Evolutionary conservation across 441 rosid genomes (phyloP).

Genomic region (Breynia disticha): DNA sequence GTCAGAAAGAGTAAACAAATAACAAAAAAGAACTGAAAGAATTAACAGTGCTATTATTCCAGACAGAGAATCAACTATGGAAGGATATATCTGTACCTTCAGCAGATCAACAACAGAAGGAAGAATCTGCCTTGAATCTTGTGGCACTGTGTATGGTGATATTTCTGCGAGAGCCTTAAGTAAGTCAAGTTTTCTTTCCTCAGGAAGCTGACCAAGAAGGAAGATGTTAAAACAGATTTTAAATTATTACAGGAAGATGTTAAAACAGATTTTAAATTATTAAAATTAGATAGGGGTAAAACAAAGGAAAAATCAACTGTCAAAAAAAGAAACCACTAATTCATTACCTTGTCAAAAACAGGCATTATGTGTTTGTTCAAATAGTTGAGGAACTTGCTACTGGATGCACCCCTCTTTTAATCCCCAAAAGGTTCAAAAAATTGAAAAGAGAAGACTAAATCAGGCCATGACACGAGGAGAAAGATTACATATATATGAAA

Average conservation of each 20-base stretch:
- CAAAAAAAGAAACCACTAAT: not conserved
- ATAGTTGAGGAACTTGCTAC: slow-evolving; percentile 81
- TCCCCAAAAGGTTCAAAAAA: slow-evolving; percentile 2
- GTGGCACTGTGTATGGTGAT: slow-evolving; percentile 77
- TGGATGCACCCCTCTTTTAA: slow-evolving; percentile 74
- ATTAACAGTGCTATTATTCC: not conserved
- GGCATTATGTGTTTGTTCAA: slow-evolving; percentile 80
- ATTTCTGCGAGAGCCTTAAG: slow-evolving; percentile 90
- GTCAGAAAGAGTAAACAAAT: not conserved
- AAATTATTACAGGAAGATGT: slow-evolving; percentile 10
- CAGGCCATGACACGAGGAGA: not conserved
- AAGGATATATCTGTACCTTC: slow-evolving; percentile 42
- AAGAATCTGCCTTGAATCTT: slow-evolving; percentile 88
- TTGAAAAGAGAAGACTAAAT: slow-evolving; percentile 7
- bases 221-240: slow-evolving; percentile 11
- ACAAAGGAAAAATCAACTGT: not conserved
- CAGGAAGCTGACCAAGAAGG: slow-evolving; percentile 63
- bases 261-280: slow-evolving; percentile 1
- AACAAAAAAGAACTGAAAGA: not conserved
- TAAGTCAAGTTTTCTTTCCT: slow-evolving; percentile 88
- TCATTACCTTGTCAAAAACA: slow-evolving; percentile 74
- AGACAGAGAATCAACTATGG: not conserved
- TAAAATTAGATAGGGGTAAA: not conserved
- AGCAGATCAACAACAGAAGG: slow-evolving; percentile 77
- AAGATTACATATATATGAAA: slow-evolving; percentile 5